Base-by-base conservation (phyloP, 1,139 yeast genomes). In the Protomyces arabidopsidicola region DNA sequence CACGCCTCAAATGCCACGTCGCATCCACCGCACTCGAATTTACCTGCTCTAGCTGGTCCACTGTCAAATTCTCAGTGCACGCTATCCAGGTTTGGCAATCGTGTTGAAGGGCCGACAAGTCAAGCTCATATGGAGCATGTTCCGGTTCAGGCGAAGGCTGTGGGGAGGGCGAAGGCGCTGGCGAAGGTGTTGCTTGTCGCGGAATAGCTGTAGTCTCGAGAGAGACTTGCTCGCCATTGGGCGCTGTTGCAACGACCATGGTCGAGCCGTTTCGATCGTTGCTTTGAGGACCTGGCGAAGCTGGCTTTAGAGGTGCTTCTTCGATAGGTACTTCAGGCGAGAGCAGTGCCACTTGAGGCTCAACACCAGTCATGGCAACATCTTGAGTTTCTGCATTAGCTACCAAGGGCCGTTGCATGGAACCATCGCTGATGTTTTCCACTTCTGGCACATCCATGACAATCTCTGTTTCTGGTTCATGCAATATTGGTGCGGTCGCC, bases 1-100 rank as follows among this genome's bases (percentile, higher is more conserved):
- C 73, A 59, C 78, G 75, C 63, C 96, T 79, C 68, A 83, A 82
- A 10, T 78, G 75, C 97, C 97, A 93, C 2, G 88, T 80, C 14
- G 85, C 78, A 60, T 88, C 93, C 78, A 88, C 84, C 57, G 90
- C 73, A 55, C 81, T 79, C 3, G 98, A 85, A 78, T 87, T 86
- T 14, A 86, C 75, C 57, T 82, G 82, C 74, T 93, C 97, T 48
- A 93, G 77, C 66, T 81, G 78, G 65, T 88, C 95, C n/a, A 93
- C 79, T 2, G 84, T 82, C 67, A 78, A 79, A 22, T 78, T 78
- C 14, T 76, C 78, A 0, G 95, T 83, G 22, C 69, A 69, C 0
- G 64, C 62, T 10, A 79, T 73, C 6, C 86, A 72, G 48, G 66
- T 57, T 0, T 68, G 27, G 38, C 74, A 67, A 22, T 81, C 70